phyloP scores from a whole-genome alignment of 2,329 filamentous ascomycete genomes.

The Cephalotrichum gorgonifer region DNA sequence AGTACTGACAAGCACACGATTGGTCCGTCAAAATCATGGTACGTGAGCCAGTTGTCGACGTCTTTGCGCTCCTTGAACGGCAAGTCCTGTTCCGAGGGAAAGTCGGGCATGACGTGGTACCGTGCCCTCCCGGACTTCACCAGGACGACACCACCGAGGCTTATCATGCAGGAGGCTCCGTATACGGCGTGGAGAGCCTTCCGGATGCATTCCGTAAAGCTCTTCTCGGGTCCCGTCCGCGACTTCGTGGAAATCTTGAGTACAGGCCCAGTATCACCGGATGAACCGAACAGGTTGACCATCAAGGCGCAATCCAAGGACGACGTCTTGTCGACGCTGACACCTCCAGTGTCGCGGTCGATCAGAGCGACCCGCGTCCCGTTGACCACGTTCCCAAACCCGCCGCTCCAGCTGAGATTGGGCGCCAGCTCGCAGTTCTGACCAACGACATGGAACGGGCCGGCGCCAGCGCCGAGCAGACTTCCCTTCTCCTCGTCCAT shows the following conservation, averaged over 20 bases:
- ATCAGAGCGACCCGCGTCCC: slow-evolving; percentile 17
- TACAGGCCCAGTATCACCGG: slow-evolving; percentile 20
- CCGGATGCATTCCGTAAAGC: slow-evolving; percentile 23
- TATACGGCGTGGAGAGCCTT: slow-evolving; percentile 17
- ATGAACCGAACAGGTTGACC: slow-evolving; percentile 29
- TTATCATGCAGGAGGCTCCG: slow-evolving; percentile 20
- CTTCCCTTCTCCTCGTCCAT: slow-evolving; percentile 20
- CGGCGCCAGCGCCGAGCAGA: slow-evolving; percentile 30
- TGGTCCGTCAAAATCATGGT: slow-evolving; percentile 23
- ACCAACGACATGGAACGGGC: slow-evolving; percentile 28
- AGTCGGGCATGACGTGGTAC: slow-evolving; percentile 35
- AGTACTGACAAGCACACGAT: slow-evolving; percentile 29
- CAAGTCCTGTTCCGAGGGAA: slow-evolving; percentile 16
- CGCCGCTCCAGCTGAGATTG: slow-evolving; percentile 21
- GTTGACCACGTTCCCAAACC: slow-evolving; percentile 14
- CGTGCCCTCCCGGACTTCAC: slow-evolving; percentile 23
- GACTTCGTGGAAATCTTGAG: slow-evolving; percentile 23
- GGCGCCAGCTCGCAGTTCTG: slow-evolving; percentile 30
- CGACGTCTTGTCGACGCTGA: slow-evolving; percentile 12
- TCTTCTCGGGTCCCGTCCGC: slow-evolving; percentile 14
- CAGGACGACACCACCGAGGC: slow-evolving; percentile 29
- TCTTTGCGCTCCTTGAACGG: slow-evolving; percentile 18
- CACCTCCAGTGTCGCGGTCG: slow-evolving; percentile 9
- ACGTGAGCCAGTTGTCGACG: slow-evolving; percentile 27
- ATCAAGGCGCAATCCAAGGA: slow-evolving; percentile 27